Evolutionary conservation across 352 stramenopile genomes (phyloP).

Genomic region (Blastocystis sp.): DNA sequence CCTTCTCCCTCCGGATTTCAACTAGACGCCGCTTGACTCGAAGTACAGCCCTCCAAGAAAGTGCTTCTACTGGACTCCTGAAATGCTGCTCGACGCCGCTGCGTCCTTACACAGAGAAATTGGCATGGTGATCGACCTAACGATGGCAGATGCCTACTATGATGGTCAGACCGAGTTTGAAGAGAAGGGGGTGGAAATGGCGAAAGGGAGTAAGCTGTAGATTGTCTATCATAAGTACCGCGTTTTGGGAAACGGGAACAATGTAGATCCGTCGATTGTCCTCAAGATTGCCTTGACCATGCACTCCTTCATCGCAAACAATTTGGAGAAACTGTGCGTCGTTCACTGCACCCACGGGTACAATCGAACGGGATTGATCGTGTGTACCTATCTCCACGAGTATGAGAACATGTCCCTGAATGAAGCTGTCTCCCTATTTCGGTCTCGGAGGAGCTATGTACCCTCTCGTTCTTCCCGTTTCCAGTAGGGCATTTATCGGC

Average conservation of each 20-base stretch:
- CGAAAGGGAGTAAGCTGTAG: background rate
- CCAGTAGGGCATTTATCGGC: constrained; percentile 3
- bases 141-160: background rate
- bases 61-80: background rate
- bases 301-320: background rate
- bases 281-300: background rate
- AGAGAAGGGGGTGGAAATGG: background rate
- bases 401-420: background rate
- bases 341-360: constrained; percentile 16
- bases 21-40: too few relatives aligned
- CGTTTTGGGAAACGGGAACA: background rate
- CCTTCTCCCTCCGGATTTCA: too few relatives aligned
- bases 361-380: constrained; percentile 1
- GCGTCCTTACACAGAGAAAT: background rate
- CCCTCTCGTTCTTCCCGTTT: background rate
- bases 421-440: background rate
- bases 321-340: background rate
- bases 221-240: background rate
- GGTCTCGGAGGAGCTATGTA: background rate
- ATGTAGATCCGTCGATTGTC: background rate
- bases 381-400: background rate
- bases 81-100: background rate
- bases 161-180: constrained; percentile 2
- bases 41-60: too few relatives aligned
- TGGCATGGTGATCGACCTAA: background rate